Percentiles rank a stretch among this genome's conserved stretches.
These are phyloP conservation scores for Petrea volubilis DNA, from an alignment of 257 asterid genomes.

Conservation along the genomic window DNA sequence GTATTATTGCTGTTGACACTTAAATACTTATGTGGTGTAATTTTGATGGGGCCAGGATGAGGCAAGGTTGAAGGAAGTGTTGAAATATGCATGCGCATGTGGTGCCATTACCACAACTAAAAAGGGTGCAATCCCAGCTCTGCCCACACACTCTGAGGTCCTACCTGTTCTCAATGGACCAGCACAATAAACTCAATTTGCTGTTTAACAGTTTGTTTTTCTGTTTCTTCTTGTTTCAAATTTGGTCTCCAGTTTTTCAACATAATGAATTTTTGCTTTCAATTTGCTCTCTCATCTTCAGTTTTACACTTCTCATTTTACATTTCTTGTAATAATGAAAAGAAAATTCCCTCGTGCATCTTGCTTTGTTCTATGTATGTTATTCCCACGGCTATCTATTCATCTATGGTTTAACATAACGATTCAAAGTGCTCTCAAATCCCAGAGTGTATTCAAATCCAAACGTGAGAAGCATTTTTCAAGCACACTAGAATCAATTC, in stretches of 20 bases:
- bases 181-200: background rate
- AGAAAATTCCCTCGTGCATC: no score
- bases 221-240: background rate
- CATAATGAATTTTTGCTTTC: background rate
- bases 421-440: no score
- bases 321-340: conserved; percentile 22
- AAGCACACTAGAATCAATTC: no score
- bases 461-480: no score
- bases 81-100: conserved; percentile 82
- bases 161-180: conserved; percentile 38
- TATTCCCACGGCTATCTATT: no score
- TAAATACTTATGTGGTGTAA: background rate
- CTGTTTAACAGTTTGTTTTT: background rate
- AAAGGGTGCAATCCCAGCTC: conserved; percentile 97
- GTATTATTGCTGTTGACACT: no score
- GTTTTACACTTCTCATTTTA: conserved; percentile 4
- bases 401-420: no score
- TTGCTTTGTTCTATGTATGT: no score
- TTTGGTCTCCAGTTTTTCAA: background rate
- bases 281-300: background rate
- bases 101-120: conserved; percentile 97
- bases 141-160: conserved; percentile 65
- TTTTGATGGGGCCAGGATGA: conserved; percentile 52
- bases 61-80: conserved; percentile 66
- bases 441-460: no score